Evolutionary conservation across 2,329 filamentous ascomycete genomes (phyloP).

Genomic region (Venturia pyrina): DNA sequence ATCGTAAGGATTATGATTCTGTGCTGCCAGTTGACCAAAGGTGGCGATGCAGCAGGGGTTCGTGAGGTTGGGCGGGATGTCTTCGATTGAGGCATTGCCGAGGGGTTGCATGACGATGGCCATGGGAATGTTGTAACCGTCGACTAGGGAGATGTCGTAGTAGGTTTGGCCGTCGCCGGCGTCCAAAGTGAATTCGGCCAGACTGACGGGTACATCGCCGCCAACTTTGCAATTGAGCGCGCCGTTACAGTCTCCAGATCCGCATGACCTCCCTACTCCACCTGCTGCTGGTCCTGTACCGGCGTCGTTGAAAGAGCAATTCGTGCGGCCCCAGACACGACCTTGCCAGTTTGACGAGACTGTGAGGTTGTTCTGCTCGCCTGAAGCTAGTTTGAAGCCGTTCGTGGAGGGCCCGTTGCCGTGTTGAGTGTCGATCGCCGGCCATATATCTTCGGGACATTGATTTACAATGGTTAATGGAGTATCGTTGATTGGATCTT

Average conservation of each 20-base stretch:
- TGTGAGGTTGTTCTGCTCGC: conserved; percentile 49
- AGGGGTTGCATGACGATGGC: conserved; percentile 43
- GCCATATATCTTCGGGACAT: conserved; percentile 64
- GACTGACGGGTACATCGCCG: conserved; percentile 61
- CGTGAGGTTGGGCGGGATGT: conserved; percentile 64
- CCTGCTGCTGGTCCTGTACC: conserved; percentile 43
- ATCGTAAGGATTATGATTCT: conserved; percentile 38
- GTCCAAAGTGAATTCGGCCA: conserved; percentile 71
- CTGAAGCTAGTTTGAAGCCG: conserved; percentile 57
- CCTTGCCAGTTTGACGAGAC: conserved; percentile 71
- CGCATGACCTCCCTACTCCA: conserved; percentile 49
- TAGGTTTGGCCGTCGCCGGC: conserved; percentile 61
- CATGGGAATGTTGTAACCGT: conserved; percentile 72
- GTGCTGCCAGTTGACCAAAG: conserved; percentile 43
- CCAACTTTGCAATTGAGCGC: conserved; percentile 58
- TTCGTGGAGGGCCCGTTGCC: conserved; percentile 56
- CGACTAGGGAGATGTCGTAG: conserved; percentile 77
- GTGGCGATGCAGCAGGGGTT: conserved; percentile 71
- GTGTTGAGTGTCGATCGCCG: conserved; percentile 62
- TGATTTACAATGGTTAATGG: conserved; percentile 62
- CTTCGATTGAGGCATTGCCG: conserved; percentile 47
- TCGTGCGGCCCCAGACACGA: conserved; percentile 72
- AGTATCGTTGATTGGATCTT: conserved; percentile 14
- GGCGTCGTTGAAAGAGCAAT: conserved; percentile 63
- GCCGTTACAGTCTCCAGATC: conserved; percentile 67